Evolutionary conservation across 2,329 filamentous ascomycete species (phyloP).

Genomic region (Alternaria dauci): DNA sequence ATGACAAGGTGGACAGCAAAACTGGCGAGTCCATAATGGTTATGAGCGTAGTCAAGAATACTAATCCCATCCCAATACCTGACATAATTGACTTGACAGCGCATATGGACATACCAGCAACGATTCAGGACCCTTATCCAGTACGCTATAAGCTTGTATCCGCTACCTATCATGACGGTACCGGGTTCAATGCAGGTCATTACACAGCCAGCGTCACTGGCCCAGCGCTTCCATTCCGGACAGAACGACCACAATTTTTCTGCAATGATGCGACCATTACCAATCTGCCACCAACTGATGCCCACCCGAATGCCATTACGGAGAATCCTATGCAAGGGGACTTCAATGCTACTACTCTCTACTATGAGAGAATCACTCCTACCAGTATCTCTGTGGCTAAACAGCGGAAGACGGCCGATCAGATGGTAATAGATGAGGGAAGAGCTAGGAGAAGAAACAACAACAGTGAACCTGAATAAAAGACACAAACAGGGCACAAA

Average conservation of each 20-base stretch:
- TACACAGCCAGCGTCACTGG: constrained; percentile 3
- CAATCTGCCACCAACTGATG: neutral
- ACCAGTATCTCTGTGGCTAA: neutral
- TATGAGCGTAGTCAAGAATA: neutral
- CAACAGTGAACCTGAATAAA: neutral
- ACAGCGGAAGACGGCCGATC: too few species aligned
- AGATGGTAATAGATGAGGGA: neutral
- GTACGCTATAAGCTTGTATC: neutral
- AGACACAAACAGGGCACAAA: neutral
- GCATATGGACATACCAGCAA: neutral
- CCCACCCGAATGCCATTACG: neutral
- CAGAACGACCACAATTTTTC: neutral
- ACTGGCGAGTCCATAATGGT: neutral
- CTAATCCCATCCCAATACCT: neutral
- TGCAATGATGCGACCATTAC: neutral
- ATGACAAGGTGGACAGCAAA: neutral
- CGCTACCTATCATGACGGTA: too few species aligned
- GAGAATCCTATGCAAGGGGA: neutral
- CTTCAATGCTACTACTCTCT: neutral
- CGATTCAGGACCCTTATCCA: too few species aligned
- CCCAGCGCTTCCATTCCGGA: neutral
- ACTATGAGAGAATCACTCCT: neutral
- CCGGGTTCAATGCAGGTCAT: neutral
- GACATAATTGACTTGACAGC: neutral
- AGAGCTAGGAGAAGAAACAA: neutral